Conservation (phyloP, 192 early-diverging fungal species). For the Coemansia sp. region DNA sequence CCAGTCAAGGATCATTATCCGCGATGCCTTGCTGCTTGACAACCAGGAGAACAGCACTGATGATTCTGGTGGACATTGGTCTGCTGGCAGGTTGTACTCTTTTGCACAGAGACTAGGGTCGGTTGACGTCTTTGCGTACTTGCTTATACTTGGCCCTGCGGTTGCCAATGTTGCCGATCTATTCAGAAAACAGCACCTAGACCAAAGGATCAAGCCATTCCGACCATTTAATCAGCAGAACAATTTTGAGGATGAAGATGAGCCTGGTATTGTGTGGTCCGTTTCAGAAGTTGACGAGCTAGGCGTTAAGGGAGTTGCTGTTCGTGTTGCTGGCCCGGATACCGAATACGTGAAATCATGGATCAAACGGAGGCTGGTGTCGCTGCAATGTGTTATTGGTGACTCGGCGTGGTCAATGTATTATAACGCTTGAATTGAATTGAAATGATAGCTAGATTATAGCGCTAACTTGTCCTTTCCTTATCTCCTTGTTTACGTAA, state of each 20-base stretch:
- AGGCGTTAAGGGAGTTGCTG: conserved; percentile 34
- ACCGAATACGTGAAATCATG: conserved; percentile 37
- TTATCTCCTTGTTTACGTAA: too few species aligned
- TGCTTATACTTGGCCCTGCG: conserved; percentile 34
- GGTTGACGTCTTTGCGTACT: conserved; percentile 41
- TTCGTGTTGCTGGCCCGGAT: conserved; percentile 29
- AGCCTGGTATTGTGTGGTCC: conserved; percentile 29
- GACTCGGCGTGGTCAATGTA: conserved; percentile 55
- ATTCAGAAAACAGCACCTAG: conserved; percentile 29
- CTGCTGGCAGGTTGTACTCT: not conserved
- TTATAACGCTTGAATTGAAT: conserved; percentile 18
- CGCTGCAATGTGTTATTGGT: conserved; percentile 22
- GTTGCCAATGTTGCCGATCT: conserved; percentile 8
- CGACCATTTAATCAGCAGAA: not conserved
- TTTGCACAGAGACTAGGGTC: conserved; percentile 3
- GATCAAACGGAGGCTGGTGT: conserved; percentile 25
- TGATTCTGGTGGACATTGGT: too few species aligned
- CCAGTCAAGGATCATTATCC: conserved; percentile 11
- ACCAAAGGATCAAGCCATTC: conserved; percentile 33
- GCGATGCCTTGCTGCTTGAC: conserved; percentile 42
- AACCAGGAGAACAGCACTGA: not conserved
- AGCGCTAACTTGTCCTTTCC: too few species aligned
- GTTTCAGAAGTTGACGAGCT: conserved; percentile 36
- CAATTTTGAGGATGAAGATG: not conserved
- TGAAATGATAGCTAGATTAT: too few species aligned